These are phyloP conservation scores for Coffea eugenioides DNA, from an alignment of 257 asterid genomes.

Conservation along the genomic window DNA sequence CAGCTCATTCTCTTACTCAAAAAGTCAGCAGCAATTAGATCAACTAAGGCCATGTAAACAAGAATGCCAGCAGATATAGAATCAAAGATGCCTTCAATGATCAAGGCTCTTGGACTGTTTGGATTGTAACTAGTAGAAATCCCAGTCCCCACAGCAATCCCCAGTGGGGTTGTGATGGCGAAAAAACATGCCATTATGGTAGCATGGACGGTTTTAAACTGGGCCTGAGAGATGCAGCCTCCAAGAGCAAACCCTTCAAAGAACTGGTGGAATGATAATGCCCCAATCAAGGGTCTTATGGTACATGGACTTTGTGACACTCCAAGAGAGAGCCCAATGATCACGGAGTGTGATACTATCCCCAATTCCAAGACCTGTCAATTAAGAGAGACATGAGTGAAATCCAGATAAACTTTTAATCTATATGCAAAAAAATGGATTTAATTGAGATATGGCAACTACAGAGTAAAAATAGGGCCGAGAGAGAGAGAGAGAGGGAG, in stretches of 20 bases:
- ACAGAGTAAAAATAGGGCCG: not conserved
- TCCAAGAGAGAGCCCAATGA: constrained; percentile 88
- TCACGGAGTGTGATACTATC: constrained; percentile 87
- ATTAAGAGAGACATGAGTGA: not conserved
- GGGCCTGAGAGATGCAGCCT: constrained; percentile 92
- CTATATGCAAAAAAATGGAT: not conserved
- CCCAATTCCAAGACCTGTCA: constrained; percentile 87
- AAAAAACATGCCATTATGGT: constrained; percentile 82
- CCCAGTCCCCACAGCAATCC: constrained; percentile 66
- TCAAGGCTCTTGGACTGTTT: constrained; percentile 69
- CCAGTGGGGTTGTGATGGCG: constrained; percentile 81
- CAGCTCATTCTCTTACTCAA: constrained; percentile 94
- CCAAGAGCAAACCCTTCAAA: constrained; percentile 95
- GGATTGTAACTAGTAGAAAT: constrained; percentile 66
- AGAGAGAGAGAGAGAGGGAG: too few species aligned
- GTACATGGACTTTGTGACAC: constrained; percentile 91
- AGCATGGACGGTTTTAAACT: constrained; percentile 50
- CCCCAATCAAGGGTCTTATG: constrained; percentile 79
- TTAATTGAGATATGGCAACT: not conserved
- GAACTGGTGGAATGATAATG: constrained; percentile 85
- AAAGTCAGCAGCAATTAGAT: constrained; percentile 89
- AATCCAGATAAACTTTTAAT: not conserved
- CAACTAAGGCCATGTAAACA: constrained; percentile 91
- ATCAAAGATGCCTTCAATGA: constrained; percentile 71
- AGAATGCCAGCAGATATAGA: constrained; percentile 90